Base-by-base conservation (phyloP, 2,329 filamentous ascomycete genomes). In the Trichoderma sp. region DNA sequence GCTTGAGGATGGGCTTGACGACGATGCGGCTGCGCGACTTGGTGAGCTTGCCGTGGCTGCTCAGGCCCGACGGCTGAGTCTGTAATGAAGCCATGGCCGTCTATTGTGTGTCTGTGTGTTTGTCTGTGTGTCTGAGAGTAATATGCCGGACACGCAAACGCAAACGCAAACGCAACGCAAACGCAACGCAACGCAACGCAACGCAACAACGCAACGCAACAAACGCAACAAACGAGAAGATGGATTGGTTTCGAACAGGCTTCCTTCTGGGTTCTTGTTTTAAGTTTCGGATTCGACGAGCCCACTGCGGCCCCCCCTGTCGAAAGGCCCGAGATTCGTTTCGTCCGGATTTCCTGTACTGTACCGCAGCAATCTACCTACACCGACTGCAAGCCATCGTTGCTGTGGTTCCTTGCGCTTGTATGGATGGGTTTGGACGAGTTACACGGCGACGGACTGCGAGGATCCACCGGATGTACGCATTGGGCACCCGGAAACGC, bases 1-100 rank as follows among this genome's bases (percentile, higher is more conserved):
- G 89, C 76, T 88, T 88, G 64, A 90, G 78, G 53, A 89, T 89
- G 10, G 87, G 87, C 77, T 88, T 89, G 70, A 87, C 84, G 68
- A 80, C 80, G 68, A 79, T 79, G 72, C 83, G 83, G 64, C 78
- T 77, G 72, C 81, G 80, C 60, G 80, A 73, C 75, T 87, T 87
- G 73, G 80, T 76, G 71, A 77, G 73, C 68, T 77, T 77, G 59
- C 71, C 71, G 64, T 73, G 35, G 35, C 67, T n/a, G 27, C 64
- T 37, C 10, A 52, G 69, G 67, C 68, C 60, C 17, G 69, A 53
- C 61, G 71, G 69, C 59, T 71, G 71, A 37, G 71, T 64, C 69
- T 75, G 83, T 70, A 74, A 74, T 65, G 76, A 75, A 54, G 72
- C 70, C 56, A 72, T 74, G 56, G 56, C 63, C 42, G 54, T 54